These are phyloP conservation scores for Citrus australasica DNA, from an alignment of 345 rosid genomes.

Conservation along the genomic window DNA sequence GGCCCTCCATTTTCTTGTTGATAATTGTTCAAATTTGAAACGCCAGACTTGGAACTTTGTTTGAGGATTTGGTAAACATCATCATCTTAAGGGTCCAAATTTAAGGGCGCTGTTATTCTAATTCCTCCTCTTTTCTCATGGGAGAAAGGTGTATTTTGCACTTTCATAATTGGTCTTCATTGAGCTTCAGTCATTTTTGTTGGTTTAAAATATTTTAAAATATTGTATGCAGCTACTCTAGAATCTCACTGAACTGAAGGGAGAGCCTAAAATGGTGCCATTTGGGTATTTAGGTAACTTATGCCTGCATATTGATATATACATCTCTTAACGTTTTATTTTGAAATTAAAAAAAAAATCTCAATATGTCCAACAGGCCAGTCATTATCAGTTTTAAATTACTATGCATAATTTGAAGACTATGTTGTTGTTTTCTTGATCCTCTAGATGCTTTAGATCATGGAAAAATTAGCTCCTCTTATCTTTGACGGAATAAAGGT, in stretches of 20 bases:
- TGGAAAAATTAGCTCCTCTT: neutral
- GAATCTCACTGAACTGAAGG: neutral
- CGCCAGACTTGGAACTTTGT: neutral
- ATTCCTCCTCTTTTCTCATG: neutral
- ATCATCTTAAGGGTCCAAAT: neutral
- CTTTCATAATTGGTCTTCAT: too few relatives aligned
- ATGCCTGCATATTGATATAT: neutral
- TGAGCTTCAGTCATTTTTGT: neutral
- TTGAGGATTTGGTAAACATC: neutral
- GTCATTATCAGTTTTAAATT: neutral
- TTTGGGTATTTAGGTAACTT: neutral
- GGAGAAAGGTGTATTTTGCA: neutral
- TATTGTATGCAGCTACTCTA: neutral
- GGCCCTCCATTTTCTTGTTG: neutral
- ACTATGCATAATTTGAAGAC: neutral
- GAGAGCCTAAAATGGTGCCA: neutral
- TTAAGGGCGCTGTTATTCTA: neutral
- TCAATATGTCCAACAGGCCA: neutral
- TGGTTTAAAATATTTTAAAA: neutral
- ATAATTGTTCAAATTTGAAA: neutral
- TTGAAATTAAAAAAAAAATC: neutral
- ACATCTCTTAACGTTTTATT: neutral
- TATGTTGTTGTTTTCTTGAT: neutral
- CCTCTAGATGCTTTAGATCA: neutral
- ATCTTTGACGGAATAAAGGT: neutral